These are phyloP conservation scores for Immersiella caudata DNA, from an alignment of 495 filamentous ascomycete species.

Conservation along the genomic window DNA sequence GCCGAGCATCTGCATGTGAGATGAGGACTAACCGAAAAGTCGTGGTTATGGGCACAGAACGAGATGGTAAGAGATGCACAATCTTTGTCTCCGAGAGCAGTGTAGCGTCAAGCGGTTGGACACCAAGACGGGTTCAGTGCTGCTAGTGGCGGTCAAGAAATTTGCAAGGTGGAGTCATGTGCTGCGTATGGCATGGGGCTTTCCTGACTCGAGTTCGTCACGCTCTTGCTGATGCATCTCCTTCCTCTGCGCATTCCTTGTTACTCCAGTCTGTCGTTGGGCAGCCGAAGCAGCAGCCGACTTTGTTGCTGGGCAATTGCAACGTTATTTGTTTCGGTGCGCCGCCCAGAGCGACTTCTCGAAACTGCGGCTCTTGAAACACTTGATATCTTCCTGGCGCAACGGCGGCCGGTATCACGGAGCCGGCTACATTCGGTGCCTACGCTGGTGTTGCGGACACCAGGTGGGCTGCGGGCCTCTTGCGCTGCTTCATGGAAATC, in stretches of 20 bases:
- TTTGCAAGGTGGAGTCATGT: constrained; percentile 5
- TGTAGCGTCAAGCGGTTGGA: neutral
- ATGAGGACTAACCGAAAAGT: neutral
- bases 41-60: neutral
- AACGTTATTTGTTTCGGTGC: neutral
- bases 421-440: neutral
- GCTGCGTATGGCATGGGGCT: neutral
- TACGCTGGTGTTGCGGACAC: neutral
- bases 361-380: neutral
- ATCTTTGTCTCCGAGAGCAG: neutral
- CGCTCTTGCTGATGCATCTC: neutral
- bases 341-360: neutral
- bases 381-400: neutral
- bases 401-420: neutral
- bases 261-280: neutral
- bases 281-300: neutral
- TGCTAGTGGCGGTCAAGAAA: constrained; percentile 12
- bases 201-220: constrained; percentile 4
- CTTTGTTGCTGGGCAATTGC: too few species aligned
- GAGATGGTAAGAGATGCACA: neutral
- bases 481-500: neutral
- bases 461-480: neutral
- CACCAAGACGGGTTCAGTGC: neutral
- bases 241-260: neutral
- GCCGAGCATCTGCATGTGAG: constrained; percentile 13